These are phyloP conservation scores for Fraxinus anomala DNA, from an alignment of 257 asterid species.

Conservation along the genomic window DNA sequence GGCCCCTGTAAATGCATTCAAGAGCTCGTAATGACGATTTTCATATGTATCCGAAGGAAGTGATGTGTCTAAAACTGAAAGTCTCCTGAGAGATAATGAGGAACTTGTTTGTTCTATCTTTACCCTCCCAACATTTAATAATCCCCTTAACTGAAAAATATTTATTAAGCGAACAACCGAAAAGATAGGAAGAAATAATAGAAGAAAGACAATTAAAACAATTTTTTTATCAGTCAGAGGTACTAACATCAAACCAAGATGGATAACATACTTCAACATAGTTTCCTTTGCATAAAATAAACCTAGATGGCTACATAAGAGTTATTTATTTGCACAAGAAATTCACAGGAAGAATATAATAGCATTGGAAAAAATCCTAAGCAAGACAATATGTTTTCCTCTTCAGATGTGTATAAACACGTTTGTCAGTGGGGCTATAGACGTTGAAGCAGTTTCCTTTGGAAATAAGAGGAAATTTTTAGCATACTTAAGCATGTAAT, in stretches of 20 bases:
- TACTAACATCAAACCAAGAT: neutral
- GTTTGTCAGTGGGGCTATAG: neutral
- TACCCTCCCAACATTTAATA: neutral
- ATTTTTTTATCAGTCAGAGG: neutral
- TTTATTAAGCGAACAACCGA: neutral
- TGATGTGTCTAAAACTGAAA: neutral
- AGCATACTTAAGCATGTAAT: neutral
- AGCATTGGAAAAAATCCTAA: neutral
- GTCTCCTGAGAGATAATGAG: neutral
- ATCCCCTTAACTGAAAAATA: neutral
- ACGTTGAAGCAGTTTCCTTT: neutral
- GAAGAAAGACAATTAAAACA: neutral
- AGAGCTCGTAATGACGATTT: neutral
- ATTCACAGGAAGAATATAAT: neutral
- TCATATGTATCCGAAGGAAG: neutral
- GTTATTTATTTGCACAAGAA: no score
- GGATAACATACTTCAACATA: neutral
- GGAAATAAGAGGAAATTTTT: neutral
- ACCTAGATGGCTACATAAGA: no score
- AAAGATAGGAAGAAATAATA: neutral
- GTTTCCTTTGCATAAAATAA: neutral
- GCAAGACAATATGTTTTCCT: neutral
- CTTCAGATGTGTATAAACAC: neutral
- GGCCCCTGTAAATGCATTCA: conserved; percentile 66
- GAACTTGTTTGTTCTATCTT: neutral